Percentiles rank a stretch among this genome's conserved stretches.
These are phyloP conservation scores for Chalaropsis thielavioides DNA, from an alignment of 2,329 filamentous ascomycete genomes.

Conservation along the genomic window DNA sequence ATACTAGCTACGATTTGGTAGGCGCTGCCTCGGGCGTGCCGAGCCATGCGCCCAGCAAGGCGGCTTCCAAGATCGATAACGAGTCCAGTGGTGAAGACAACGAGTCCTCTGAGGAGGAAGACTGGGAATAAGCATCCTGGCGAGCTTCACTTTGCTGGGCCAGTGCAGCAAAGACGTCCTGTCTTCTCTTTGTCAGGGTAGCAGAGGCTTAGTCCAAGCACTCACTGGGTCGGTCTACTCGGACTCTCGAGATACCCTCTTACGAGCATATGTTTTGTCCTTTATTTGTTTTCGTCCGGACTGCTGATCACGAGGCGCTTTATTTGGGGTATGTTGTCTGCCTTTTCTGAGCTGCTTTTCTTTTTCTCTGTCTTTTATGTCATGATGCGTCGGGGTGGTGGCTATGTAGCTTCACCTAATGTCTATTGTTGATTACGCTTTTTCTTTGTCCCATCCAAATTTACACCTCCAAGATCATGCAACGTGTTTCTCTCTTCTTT, in stretches of 20 bases:
- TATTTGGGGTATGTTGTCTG: conserved; percentile 2
- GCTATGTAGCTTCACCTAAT: background rate
- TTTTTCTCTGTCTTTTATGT: background rate
- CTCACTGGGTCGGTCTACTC: too few species aligned
- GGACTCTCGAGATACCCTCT: conserved; percentile 6
- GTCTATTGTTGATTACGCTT: conserved; percentile 1
- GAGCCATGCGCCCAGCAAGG: conserved; percentile 54
- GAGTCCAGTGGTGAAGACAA: conserved; percentile 42
- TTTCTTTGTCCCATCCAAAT: conserved; percentile 9
- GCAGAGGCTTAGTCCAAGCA: background rate
- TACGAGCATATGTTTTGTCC: conserved; percentile 14
- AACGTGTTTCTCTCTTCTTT: background rate
- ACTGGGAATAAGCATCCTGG: conserved; percentile 50
- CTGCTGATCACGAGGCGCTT: conserved; percentile 8
- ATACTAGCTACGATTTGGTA: conserved; percentile 91
- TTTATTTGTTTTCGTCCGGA: conserved; percentile 10
- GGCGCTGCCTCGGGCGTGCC: conserved; percentile 59
- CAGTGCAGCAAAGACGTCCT: background rate
- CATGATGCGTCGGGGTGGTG: background rate
- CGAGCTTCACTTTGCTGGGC: conserved; percentile 2
- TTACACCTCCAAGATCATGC: background rate
- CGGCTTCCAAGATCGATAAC: conserved; percentile 35
- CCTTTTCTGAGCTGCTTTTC: background rate
- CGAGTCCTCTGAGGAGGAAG: conserved; percentile 42
- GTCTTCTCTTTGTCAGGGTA: too few species aligned